Percentiles rank a stretch among this genome's conserved stretches.
Conservation (phyloP, 2,329 filamentous ascomycete genomes). For the Aspergillus caelatus region DNA sequence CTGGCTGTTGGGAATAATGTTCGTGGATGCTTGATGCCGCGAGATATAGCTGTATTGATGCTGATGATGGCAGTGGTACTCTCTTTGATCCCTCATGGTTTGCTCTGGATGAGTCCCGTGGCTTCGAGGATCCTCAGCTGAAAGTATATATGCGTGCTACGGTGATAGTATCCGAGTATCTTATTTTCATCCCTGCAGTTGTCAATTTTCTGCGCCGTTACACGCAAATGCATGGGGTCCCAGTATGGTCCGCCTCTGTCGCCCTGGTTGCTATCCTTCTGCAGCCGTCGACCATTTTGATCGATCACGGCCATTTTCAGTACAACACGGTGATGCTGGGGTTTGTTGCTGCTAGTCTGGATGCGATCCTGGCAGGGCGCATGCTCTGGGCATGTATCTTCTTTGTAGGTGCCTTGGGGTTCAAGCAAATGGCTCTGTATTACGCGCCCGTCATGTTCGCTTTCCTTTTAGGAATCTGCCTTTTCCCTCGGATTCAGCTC, state of each 20-base stretch:
- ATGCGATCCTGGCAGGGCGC: conserved; percentile 82
- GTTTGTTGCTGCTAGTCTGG: conserved; percentile 81
- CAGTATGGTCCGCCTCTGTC: conserved; percentile 79
- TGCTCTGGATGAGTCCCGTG: conserved; percentile 77
- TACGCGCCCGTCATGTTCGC: conserved; percentile 93
- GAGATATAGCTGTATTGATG: conserved; percentile 10
- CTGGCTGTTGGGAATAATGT: conserved; percentile 87
- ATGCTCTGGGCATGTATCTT: conserved; percentile 89
- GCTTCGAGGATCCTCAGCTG: conserved; percentile 73
- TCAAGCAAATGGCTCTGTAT: conserved; percentile 99
- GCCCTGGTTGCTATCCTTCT: conserved; percentile 88
- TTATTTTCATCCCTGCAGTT: conserved; percentile 82
- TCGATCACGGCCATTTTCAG: conserved; percentile 96
- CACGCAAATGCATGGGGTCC: conserved; percentile 73
- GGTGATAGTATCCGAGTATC: conserved; percentile 86
- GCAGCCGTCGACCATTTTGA: conserved; percentile 86
- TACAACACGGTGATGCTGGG: conserved; percentile 99
- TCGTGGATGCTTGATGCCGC: conserved; percentile 31
- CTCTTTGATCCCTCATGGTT: conserved; percentile 86
- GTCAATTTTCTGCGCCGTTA: conserved; percentile 85
- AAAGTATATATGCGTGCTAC: conserved; percentile 97
- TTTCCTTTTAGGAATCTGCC: conserved; percentile 82
- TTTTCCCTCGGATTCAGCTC: conserved; percentile 72
- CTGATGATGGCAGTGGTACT: conserved; percentile 59
- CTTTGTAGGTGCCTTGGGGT: conserved; percentile 90